phyloP scores from a whole-genome alignment of 768 basidiomycete species.

The Suillus subluteus region DNA sequence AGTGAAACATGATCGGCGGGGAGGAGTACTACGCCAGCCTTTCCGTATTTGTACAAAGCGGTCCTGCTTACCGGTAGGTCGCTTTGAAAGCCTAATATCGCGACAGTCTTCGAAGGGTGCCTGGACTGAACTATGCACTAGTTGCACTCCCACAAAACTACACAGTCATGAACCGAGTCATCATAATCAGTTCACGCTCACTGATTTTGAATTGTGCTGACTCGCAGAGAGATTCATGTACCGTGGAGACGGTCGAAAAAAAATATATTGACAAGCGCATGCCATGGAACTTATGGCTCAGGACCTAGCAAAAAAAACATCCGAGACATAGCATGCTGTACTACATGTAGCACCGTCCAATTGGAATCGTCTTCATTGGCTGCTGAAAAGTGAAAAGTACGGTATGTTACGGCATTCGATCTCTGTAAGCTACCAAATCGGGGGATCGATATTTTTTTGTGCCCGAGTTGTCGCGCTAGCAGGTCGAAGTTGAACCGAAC shows the following conservation, averaged over 20 bases:
- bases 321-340: neutral
- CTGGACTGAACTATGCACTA: neutral
- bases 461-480: conserved; percentile 14
- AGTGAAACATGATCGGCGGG: conserved; percentile 56
- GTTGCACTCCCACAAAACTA: neutral
- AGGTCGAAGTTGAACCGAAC: neutral
- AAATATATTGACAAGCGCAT: neutral
- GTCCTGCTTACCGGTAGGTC: conserved; percentile 44
- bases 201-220: neutral
- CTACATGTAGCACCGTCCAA: neutral
- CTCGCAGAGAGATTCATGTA: conserved; percentile 7
- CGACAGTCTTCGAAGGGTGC: conserved; percentile 10
- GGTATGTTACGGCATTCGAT: conserved; percentile 10
- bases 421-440: conserved; percentile 4
- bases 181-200: neutral
- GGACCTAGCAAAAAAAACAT: neutral
- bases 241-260: conserved; percentile 15
- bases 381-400: neutral
- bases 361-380: neutral
- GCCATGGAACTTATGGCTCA: conserved; percentile 5
- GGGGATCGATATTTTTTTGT: neutral
- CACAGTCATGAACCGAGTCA: neutral
- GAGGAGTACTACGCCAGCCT: conserved; percentile 17
- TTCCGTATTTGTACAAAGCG: conserved; percentile 42
- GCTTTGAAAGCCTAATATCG: conserved; percentile 30